Percentiles rank a stretch among this genome's conserved stretches.
These are phyloP conservation scores for Raphanus hybrid DNA, from an alignment of 441 rosid genomes.

Conservation along the genomic window DNA sequence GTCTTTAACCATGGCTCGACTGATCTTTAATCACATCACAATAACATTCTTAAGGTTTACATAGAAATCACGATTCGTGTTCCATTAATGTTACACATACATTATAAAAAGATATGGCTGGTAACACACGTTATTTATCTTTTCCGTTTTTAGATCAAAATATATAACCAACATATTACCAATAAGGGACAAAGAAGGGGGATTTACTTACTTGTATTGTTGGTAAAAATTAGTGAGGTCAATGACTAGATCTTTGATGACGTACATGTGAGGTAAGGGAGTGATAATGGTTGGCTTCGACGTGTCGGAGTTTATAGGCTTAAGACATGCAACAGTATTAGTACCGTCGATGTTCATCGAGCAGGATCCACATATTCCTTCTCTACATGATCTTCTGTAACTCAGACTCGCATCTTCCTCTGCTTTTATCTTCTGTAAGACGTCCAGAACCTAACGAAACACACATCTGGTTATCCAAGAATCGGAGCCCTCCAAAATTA, in stretches of 20 bases:
- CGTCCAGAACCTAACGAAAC: slow-evolving; percentile 62
- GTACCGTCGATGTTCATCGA: slow-evolving; percentile 73
- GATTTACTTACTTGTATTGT: slow-evolving; percentile 53
- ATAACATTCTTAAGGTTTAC: neutral
- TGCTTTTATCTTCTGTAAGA: slow-evolving; percentile 65
- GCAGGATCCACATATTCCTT: slow-evolving; percentile 82
- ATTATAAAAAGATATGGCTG: no score
- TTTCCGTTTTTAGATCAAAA: neutral
- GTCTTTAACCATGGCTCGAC: slow-evolving; percentile 76
- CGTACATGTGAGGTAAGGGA: slow-evolving; percentile 72
- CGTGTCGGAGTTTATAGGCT: slow-evolving; percentile 55
- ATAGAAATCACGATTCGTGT: no score
- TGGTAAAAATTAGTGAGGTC: slow-evolving; percentile 73
- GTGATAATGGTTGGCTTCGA: slow-evolving; percentile 53
- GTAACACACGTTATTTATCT: neutral
- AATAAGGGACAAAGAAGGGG: neutral
- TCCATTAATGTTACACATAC: no score
- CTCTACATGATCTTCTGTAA: slow-evolving; percentile 70
- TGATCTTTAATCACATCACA: slow-evolving; percentile 40
- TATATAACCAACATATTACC: neutral
- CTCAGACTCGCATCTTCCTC: slow-evolving; percentile 63
- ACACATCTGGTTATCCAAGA: slow-evolving; percentile 3
- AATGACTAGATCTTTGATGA: slow-evolving; percentile 63
- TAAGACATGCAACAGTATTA: slow-evolving; percentile 69
- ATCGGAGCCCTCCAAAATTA: neutral